Evolutionary conservation across 495 filamentous ascomycete genomes (phyloP), one percentile per base, ranked within the genome.

Genomic region (Talaromyces borbonicus): DNA sequence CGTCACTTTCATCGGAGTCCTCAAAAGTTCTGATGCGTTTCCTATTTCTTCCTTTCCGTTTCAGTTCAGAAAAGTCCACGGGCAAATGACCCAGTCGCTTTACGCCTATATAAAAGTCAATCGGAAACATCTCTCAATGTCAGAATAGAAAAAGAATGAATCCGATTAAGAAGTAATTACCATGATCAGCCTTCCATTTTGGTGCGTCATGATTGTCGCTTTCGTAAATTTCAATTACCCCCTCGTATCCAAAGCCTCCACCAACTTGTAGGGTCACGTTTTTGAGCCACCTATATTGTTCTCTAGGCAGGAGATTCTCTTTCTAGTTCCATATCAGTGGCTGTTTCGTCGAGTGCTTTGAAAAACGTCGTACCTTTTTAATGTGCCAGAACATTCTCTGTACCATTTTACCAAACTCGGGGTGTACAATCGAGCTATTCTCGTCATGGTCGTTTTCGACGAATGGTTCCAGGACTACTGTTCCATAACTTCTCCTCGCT

Each of bases 401-500:
- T 8, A 41, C 39, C 15, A 42, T 42, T 26, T 35, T 49, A 2
- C 47, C 47, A 7, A 20, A 15, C 2, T 31, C 15, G 12, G 47
- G 47, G 3, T 25, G 38, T 8, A 14, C 3, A 20, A 36, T 27
- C 1, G 25, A 15, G 16, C 45, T 18, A 7, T 29, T 31, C 37
- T 45, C 40, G 23, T 43, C 14, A 36, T 49, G 25, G 1, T 14
- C 8, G 6, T 12, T 18, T 3, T 32, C 12, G 0, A 47, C 8
- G 16, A 49, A 49, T 0, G 41, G 19, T 22, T 1, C 1, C 7
- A 47, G 39, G 2, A 30, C 4, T 0, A 40, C 47, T 41, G 57
- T 36, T 9, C 83, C 83, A 58, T 87, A 87, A 60, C 85, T 80
- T 70, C 77, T 81, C 33, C 83, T 66, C 16, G 80, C 73, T 52